phyloP scores from a whole-genome alignment of 208 protist genomes.

The Leishmania tarentolae region DNA sequence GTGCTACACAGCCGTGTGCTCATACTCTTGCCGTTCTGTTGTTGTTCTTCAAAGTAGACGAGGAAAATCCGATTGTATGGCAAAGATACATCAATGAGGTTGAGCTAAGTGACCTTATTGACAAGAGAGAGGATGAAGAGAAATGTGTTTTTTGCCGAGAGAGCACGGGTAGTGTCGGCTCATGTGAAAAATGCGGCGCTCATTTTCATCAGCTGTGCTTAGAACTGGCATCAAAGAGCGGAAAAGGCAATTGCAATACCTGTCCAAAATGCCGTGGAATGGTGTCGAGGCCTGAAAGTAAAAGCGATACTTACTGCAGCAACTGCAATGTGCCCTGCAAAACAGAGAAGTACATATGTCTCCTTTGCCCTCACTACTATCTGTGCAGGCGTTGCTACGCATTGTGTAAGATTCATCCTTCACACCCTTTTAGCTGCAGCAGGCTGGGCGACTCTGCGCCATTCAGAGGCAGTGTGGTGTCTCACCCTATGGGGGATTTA shows the following conservation, averaged over 20 bases:
- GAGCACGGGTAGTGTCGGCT: not conserved
- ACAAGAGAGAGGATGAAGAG: not conserved
- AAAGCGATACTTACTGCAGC: slow-evolving; percentile 7
- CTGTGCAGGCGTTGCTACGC: slow-evolving; percentile 52
- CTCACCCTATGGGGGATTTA: slow-evolving; percentile 34
- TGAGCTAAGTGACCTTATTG: slow-evolving; percentile 57
- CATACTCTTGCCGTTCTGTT: slow-evolving; percentile 72
- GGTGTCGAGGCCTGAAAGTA: not conserved
- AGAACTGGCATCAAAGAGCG: slow-evolving; percentile 7
- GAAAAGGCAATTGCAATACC: not conserved
- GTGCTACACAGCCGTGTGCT: slow-evolving; percentile 52
- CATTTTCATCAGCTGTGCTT: slow-evolving; percentile 37
- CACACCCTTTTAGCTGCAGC: slow-evolving; percentile 44
- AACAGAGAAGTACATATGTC: slow-evolving; percentile 42
- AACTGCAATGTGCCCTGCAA: slow-evolving; percentile 20
- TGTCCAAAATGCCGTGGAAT: not conserved
- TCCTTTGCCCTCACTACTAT: slow-evolving; percentile 50
- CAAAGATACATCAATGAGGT: slow-evolving; percentile 61
- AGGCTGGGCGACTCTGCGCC: no score
- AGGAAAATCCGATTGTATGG: slow-evolving; percentile 62
- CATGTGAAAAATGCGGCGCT: slow-evolving; percentile 19
- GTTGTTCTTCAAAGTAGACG: slow-evolving; percentile 40
- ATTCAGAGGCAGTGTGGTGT: no score
- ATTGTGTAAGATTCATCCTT: slow-evolving; percentile 33
- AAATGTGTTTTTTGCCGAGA: slow-evolving; percentile 44